Base-by-base conservation (phyloP, 2,329 filamentous ascomycete species). In the Neopestalotiopsis clavispora region DNA sequence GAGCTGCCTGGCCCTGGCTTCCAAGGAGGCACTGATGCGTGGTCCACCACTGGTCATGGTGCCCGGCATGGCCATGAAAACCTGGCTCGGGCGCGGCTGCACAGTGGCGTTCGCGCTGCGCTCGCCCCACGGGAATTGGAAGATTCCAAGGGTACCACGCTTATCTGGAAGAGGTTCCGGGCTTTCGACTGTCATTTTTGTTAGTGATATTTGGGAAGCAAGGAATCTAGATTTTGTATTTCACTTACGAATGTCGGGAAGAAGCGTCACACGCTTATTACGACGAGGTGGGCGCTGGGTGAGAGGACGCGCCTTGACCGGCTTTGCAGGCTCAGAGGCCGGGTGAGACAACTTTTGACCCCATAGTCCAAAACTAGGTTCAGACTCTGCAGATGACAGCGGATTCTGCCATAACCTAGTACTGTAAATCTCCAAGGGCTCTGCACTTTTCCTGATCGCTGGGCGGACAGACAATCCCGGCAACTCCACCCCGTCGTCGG, bases 71-170 rank as follows among this genome's bases (percentile, higher is more conserved):
- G 84, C 80, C 78, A 81, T 83, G 66, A 80, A 79, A 71, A 78
- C 78, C 70, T 79, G 77, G 59, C 70, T 77, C 42, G 77, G 79
- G 9, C 77, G 78, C 67, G 78, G 77, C 71, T 81, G 82, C 67
- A 85, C 76, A 34, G 78, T 85, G 10, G 85, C 85, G 66, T 83
- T 84, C 76, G 90, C 88, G 23, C 89, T 91, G 73, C 80, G 86
- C 78, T 91, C 89, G 14, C 89, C 89, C 87, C 88, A 91, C 2
- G 89, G 88, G 72, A 91, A 91, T 73, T 90, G 87, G 80, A 90
- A 91, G 73, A 91, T 87, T 4, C 89, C 89, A 20, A 91, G 82
- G 12, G 88, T 90, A 13, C 84, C 87, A 57, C 85, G 83, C 77
- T 86, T 88, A 75, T 89, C 81, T 4, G 85, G 84, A 4, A 91